Evolutionary conservation across 2,329 filamentous ascomycete species (phyloP).

Genomic region (Dactylellina haptotyla): DNA sequence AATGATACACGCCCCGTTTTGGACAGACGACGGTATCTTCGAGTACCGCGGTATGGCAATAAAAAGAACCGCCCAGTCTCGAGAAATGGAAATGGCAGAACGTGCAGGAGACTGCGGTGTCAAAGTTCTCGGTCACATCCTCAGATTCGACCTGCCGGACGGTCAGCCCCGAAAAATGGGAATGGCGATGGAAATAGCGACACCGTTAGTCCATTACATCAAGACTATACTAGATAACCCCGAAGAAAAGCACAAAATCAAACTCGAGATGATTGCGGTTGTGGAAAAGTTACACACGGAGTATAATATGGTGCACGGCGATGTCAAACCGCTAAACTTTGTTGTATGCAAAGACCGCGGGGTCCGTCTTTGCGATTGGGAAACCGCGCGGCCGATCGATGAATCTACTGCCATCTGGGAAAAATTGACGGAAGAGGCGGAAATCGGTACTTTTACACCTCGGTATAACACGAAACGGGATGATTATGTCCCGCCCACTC

Average conservation of each 20-base stretch:
- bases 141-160: constrained; percentile 18
- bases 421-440: not conserved
- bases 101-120: constrained; percentile 21
- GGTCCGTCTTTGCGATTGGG: constrained; percentile 26
- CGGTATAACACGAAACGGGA: constrained; percentile 11
- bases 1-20: not conserved
- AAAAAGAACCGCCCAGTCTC: constrained; percentile 2
- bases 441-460: not conserved
- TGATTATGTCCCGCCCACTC: constrained; percentile 17
- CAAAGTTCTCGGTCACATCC: constrained; percentile 10
- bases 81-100: constrained; percentile 25
- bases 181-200: constrained; percentile 19
- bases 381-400: constrained; percentile 3
- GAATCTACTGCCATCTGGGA: constrained; percentile 10
- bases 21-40: not conserved
- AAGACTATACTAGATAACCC: constrained; percentile 1
- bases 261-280: constrained; percentile 16
- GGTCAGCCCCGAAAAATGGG: constrained; percentile 18
- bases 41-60: constrained; percentile 26
- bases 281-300: constrained; percentile 19
- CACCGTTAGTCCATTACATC: constrained; percentile 13
- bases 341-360: constrained; percentile 17
- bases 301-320: constrained; percentile 31
- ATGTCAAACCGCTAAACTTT: constrained; percentile 22
- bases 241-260: constrained; percentile 15